Conservation (phyloP, 1,284 basidiomycete genomes). For the Pseudozyma hubeiensis region DNA sequence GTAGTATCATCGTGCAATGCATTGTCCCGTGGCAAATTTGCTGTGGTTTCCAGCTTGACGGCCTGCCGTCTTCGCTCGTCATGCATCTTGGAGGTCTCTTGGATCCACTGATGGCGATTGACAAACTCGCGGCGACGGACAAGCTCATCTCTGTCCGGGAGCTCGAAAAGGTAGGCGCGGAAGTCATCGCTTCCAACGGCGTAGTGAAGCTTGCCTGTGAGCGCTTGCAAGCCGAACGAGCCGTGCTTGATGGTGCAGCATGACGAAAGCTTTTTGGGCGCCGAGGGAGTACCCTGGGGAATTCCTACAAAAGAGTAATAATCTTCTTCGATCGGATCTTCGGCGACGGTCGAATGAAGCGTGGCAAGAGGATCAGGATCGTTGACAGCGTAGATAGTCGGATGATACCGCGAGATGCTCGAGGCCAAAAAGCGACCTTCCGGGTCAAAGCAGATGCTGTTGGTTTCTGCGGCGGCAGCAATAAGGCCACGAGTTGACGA, state of each 20-base stretch:
- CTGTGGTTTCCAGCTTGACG: neutral
- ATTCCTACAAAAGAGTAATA: neutral
- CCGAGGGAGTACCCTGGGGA: constrained; percentile 7
- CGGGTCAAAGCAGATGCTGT: constrained; percentile 41
- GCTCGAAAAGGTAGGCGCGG: constrained; percentile 36
- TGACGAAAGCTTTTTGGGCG: constrained; percentile 29
- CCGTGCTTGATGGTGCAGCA: constrained; percentile 45
- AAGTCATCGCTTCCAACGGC: constrained; percentile 45
- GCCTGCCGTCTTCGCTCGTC: neutral
- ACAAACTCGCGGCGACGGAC: constrained; percentile 19
- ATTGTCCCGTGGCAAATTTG: neutral
- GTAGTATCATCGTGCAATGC: too few relatives aligned
- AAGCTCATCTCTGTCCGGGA: constrained; percentile 23
- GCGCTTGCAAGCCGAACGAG: constrained; percentile 32
- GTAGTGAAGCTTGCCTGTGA: constrained; percentile 29
- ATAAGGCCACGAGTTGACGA: constrained; percentile 23
- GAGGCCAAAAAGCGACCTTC: constrained; percentile 31
- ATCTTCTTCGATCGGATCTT: neutral
- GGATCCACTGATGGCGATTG: constrained; percentile 14
- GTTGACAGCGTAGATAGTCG: constrained; percentile 38
- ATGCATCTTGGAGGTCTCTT: constrained; percentile 15
- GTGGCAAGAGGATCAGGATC: constrained; percentile 33
- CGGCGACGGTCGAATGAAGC: constrained; percentile 18
- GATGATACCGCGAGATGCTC: constrained; percentile 39
- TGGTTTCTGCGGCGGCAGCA: constrained; percentile 36